Evolutionary conservation across 2,329 filamentous ascomycete species (phyloP).

Genomic region (Stemphylium beticola): DNA sequence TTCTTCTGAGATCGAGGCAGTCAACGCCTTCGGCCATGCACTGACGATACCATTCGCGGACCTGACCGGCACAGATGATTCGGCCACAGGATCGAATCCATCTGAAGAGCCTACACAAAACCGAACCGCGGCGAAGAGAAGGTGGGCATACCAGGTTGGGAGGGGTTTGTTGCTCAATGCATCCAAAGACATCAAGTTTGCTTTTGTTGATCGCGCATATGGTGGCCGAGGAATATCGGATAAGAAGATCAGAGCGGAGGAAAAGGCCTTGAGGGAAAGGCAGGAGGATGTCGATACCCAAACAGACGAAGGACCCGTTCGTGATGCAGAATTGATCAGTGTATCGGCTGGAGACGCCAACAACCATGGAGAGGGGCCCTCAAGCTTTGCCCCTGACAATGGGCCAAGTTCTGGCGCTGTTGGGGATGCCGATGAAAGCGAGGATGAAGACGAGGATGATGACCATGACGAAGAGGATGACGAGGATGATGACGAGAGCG

Average conservation of each 20-base stretch:
- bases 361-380: conserved; percentile 11
- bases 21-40: conserved; percentile 62
- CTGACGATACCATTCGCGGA: conserved; percentile 61
- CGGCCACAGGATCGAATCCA: conserved; percentile 24
- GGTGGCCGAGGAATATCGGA: conserved; percentile 61
- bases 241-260: conserved; percentile 48
- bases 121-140: conserved; percentile 53
- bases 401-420: neutral
- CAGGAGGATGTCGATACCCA: conserved; percentile 58
- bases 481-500: conserved; percentile 33
- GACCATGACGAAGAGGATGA: conserved; percentile 32
- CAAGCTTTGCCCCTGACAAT: conserved; percentile 8
- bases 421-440: conserved; percentile 1
- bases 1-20: conserved; percentile 59
- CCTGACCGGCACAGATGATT: conserved; percentile 50
- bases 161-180: conserved; percentile 65
- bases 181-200: conserved; percentile 62
- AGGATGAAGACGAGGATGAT: conserved; percentile 42
- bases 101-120: conserved; percentile 49
- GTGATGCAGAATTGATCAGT: conserved; percentile 36
- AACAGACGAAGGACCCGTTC: conserved; percentile 53
- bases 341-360: conserved; percentile 20
- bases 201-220: conserved; percentile 65
- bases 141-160: conserved; percentile 67
- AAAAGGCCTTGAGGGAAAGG: conserved; percentile 45